Evolutionary conservation across 495 filamentous ascomycete species (phyloP), one percentile per base, ranked within the genome.

Genomic region (Xylaria venustula): DNA sequence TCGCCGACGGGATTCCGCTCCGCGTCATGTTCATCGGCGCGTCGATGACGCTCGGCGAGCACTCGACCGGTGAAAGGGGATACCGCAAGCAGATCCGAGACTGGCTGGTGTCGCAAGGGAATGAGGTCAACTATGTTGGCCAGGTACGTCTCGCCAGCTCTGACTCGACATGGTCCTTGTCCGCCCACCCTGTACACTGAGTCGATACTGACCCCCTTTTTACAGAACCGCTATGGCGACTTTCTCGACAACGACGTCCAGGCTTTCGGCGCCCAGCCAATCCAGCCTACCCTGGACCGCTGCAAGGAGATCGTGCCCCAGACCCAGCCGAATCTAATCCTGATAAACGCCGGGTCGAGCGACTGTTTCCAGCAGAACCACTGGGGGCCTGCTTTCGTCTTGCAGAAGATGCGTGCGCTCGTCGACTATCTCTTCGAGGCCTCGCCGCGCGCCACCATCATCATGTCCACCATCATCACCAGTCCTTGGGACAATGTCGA

Each of bases 11-110:
- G n/a, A 67, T 71, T 25, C 68, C 71, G 11, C 73, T 85, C 5
- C 73, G 81, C 9, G 74, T 84, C 23, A 72, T 86, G 69, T 80
- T 83, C 23, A 74, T 85, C 22, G 84, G 84, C 25, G 83, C 83
- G 11, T 86, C 83, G 0, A 84, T 87, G 62, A 85, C 83, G 3
- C 72, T 75, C 44, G 85, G 85, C 22, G 79, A 77, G 45, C 67
- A 68, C 26, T 83, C 79, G 1, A 75, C 68, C 1, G 79, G 81
- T 52, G 75, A 77, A 19, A 79, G 84, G 67, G 83, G 83, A 17
- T 87, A 83, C 65, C 81, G 85, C 26, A 74, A 74, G 26, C 67
- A 75, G 63, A 67, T 82, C 6, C 66, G 67, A 15, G 71, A 76
- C 50, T 63, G 67, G 46, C 69, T 82, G 22, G 62, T 68, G 14